Conservation (phyloP, 192 early-diverging fungal species). For the Fimicolochytrium jonesii region DNA sequence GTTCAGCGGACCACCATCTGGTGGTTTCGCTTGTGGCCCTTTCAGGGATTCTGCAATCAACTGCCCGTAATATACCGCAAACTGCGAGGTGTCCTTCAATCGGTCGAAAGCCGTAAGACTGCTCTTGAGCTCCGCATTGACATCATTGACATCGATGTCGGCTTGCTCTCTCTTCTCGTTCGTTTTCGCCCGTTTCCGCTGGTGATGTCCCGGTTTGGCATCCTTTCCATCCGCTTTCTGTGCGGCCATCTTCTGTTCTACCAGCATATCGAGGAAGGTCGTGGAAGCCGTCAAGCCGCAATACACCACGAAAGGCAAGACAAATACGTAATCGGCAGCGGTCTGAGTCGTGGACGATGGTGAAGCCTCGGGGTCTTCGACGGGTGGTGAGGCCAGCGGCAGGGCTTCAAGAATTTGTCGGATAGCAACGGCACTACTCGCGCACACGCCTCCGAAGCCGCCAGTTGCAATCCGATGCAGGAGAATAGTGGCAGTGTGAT, state of each 20-base stretch:
- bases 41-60: slow-evolving; percentile 40
- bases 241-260: slow-evolving; percentile 15
- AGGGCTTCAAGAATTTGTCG: slow-evolving; percentile 29
- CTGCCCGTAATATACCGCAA: slow-evolving; percentile 41
- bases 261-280: slow-evolving; percentile 39
- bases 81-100: slow-evolving; percentile 33
- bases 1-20: too few species aligned
- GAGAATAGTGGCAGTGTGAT: slow-evolving; percentile 40
- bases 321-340: slow-evolving; percentile 35
- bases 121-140: slow-evolving; percentile 25
- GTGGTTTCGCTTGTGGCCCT: not conserved
- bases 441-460: slow-evolving; percentile 26
- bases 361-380: too few species aligned
- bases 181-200: slow-evolving; percentile 18
- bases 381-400: slow-evolving; percentile 9
- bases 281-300: slow-evolving; percentile 35
- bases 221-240: not conserved
- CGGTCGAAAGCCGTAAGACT: slow-evolving; percentile 38
- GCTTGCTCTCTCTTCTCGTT: slow-evolving; percentile 8
- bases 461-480: slow-evolving; percentile 35
- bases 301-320: slow-evolving; percentile 46
- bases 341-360: not conserved
- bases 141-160: not conserved
- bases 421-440: slow-evolving; percentile 29
- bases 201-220: not conserved